These are phyloP conservation scores for Curvularia spicifera DNA, from an alignment of 2,329 filamentous ascomycete genomes.

Conservation along the genomic window DNA sequence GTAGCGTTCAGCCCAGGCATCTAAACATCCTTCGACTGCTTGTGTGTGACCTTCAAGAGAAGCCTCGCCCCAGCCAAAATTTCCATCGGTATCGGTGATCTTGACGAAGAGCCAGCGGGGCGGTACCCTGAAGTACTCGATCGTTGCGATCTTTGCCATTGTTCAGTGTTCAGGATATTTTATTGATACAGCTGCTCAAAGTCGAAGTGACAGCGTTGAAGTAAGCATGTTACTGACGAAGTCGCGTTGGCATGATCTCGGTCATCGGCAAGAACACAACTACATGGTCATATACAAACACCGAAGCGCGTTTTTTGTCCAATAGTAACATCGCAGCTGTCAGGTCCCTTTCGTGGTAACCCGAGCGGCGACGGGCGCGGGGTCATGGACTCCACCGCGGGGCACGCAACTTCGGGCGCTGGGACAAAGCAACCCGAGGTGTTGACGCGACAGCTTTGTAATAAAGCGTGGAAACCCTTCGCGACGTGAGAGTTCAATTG, in stretches of 20 bases:
- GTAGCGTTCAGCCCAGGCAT: slow-evolving; percentile 68
- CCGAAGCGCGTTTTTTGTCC: not conserved
- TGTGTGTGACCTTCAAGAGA: slow-evolving; percentile 76
- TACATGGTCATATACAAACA: not conserved
- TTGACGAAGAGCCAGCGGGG: slow-evolving; percentile 82
- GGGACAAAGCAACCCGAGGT: slow-evolving; percentile 35
- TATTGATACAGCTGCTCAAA: not conserved
- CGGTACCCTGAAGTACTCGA: slow-evolving; percentile 77
- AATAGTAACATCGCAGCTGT: slow-evolving; percentile 1
- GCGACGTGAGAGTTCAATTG: not conserved
- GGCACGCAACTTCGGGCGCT: slow-evolving; percentile 35
- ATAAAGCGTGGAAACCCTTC: slow-evolving; percentile 6
- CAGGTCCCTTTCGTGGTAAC: slow-evolving; percentile 17
- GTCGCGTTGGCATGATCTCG: not conserved
- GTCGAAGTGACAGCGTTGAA: not conserved
- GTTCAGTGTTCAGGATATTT: not conserved
- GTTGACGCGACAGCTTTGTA: slow-evolving; percentile 17
- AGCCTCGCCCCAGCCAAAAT: slow-evolving; percentile 75
- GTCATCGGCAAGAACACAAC: not conserved
- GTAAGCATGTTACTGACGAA: not conserved
- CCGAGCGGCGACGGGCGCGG: slow-evolving; percentile 36
- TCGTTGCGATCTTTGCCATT: slow-evolving; percentile 69
- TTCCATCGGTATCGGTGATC: slow-evolving; percentile 69
- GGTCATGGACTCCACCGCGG: slow-evolving; percentile 27
- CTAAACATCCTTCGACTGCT: slow-evolving; percentile 75